Evolutionary conservation across 805 yeast genomes (phyloP), one percentile per base, ranked within the genome.

Genomic region (Kregervanrija fluxuum): DNA sequence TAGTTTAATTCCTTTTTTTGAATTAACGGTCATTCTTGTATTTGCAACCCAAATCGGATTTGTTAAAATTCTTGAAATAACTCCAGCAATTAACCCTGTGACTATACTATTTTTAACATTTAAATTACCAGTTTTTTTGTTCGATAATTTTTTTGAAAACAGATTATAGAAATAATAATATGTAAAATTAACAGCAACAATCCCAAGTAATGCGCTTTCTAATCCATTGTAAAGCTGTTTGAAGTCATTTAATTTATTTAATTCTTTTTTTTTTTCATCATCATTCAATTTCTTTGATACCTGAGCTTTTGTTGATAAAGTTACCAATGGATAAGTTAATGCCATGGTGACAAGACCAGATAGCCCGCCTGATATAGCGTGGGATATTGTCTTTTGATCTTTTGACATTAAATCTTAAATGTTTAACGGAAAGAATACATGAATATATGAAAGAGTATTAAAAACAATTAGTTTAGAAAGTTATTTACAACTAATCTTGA

Each of bases 31-130:
- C 76, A 83, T 79, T 58, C 96, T 75, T 3, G 97, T 89, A 61
- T 89, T 89, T 38, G 95, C 93, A 37, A 89, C 95, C 97, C 97
- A 89, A 53, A 87, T 79, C 17, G 97, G 97, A 62, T 89, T 89
- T 11, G 95, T 81, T 10, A 81, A 73, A 15, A 85, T 68, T 41
- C 89, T 85, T 3, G 96, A 88, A 34, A 88, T 76, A 9, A 89
- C 75, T 0, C 97, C 96, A 2, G 96, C 95, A 56, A 86, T 71
- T 1, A 93, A 82, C 28, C 97, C 95, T 2, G 89, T 81, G 5
- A 73, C 48, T 54, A 88, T 82, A 43, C 87, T 76, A 64, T 87
- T 89, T 4, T 71, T 43, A 1, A 95, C 79, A 28, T 78, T 66
- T 53, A 80, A 60, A 2, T 78, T 79, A 55, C 12, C 33, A n/a